Base-by-base conservation (phyloP, 495 filamentous ascomycete genomes). In the Xylaria scruposa region DNA sequence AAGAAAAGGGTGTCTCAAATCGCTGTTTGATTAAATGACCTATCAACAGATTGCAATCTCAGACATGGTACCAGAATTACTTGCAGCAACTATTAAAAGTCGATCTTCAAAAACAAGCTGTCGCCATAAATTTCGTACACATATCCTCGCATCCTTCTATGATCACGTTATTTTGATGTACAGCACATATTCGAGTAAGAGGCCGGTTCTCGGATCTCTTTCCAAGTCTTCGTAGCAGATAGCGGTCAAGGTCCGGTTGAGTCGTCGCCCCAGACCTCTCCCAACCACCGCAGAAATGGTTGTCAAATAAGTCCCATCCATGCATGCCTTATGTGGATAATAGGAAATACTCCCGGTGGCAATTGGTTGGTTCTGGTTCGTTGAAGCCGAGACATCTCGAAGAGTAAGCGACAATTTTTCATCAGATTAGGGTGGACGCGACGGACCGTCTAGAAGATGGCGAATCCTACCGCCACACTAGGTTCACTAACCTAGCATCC, bases 381-480 rank as follows among this genome's bases (percentile, higher is more conserved):
- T 17, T 24, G 24, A 42, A 40, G 36, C 36, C 29, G 65, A 67
- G 31, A 56, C 38, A 33, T 44, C n/a, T 63, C 36, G 21, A 63
- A 44, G 60, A 63, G 60, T 63, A 63, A 63, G 60, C 60, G 60
- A 63, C 29, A 24, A 29, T n/a, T 44, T 42, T 15, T 38, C 24
- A 31, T 60, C 33, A 26, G 38, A 44, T 51, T 38, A 29, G 4
- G 49, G 64, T 53, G 65, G 65, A 29, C 65, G 65, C 49, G 21
- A 67, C 65, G 65, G 65, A 36, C 65, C 65, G 49, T 29, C 65
- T 67, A 47, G 46, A 42, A 63, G 60, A 63, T 63, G 7, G 38
- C 38, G 53, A 38, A 44, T 67, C 63, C 47, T 67, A 21, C 63
- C 63, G 63, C 63, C 46, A 67, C 40, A 40, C 36, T 38, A 40